These are phyloP conservation scores for Ceratocystis harringtonii DNA, from an alignment of 2,329 filamentous ascomycete species.

Conservation along the genomic window DNA sequence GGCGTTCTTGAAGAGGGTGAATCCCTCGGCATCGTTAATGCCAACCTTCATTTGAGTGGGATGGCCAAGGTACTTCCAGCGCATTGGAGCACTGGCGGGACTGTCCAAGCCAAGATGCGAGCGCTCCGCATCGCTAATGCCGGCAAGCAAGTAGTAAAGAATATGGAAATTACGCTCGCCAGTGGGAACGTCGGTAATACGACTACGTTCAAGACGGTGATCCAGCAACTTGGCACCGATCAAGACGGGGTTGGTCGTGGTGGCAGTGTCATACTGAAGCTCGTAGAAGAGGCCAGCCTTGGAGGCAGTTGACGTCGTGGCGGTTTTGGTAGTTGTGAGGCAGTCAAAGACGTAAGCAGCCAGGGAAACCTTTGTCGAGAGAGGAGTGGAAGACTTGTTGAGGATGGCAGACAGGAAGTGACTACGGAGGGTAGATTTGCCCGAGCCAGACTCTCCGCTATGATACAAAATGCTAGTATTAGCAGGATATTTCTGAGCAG, in stretches of 20 bases:
- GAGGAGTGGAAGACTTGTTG: slow-evolving; percentile 76
- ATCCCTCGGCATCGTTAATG: slow-evolving; percentile 89
- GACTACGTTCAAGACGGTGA: slow-evolving; percentile 79
- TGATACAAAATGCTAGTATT: background rate
- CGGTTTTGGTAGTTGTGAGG: slow-evolving; percentile 90
- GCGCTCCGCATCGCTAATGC: slow-evolving; percentile 83
- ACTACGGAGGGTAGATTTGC: slow-evolving; percentile 86
- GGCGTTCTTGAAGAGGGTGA: slow-evolving; percentile 94
- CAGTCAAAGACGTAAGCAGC: slow-evolving; percentile 93
- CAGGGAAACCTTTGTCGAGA: slow-evolving; percentile 84
- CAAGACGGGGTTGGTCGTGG: slow-evolving; percentile 68
- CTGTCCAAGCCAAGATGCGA: slow-evolving; percentile 56
- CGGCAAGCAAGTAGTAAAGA: slow-evolving; percentile 85
- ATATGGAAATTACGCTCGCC: slow-evolving; percentile 95
- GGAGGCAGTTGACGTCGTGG: slow-evolving; percentile 86
- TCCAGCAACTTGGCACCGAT: slow-evolving; percentile 92
- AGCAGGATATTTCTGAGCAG: background rate
- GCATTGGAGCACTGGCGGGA: slow-evolving; percentile 43
- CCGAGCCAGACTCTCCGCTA: slow-evolving; percentile 88
- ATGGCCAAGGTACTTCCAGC: slow-evolving; percentile 93
- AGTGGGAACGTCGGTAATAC: slow-evolving; percentile 81
- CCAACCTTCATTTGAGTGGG: slow-evolving; percentile 94
- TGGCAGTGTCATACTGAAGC: slow-evolving; percentile 85
- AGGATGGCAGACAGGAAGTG: slow-evolving; percentile 77
- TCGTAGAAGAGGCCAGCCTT: slow-evolving; percentile 94